phyloP scores from a whole-genome alignment of 2,329 filamentous ascomycete species.

The Fusarium anthophilum region DNA sequence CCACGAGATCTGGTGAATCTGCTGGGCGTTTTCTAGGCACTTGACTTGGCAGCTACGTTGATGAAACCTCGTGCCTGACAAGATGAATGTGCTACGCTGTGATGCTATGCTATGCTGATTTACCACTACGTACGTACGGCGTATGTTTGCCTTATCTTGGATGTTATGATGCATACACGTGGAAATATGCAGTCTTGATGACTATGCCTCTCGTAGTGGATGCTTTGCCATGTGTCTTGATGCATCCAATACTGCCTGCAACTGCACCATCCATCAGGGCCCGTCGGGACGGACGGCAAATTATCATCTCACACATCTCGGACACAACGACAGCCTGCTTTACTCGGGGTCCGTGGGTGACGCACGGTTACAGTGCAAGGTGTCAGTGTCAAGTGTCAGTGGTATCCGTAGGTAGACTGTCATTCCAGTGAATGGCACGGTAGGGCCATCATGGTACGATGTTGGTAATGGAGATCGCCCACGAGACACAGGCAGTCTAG shows the following conservation, averaged over 20 bases:
- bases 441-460: constrained; percentile 37
- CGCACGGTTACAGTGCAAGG: constrained; percentile 7
- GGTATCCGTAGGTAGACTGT: neutral
- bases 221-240: constrained; percentile 26
- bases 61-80: constrained; percentile 17
- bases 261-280: neutral
- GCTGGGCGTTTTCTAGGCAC: neutral
- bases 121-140: neutral
- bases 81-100: neutral
- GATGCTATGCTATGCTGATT: neutral
- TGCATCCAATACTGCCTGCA: neutral
- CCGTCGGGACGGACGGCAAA: constrained; percentile 21
- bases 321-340: neutral
- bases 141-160: neutral
- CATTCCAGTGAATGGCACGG: constrained; percentile 6
- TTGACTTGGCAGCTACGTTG: constrained; percentile 13
- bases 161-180: constrained; percentile 2
- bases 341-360: neutral
- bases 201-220: constrained; percentile 2
- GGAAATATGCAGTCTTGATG: constrained; percentile 13
- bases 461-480: constrained; percentile 6
- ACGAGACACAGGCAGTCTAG: constrained; percentile 11
- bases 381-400: neutral
- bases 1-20: neutral
- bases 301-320: neutral